A percentile compares a stretch with the other conserved stretches of the same genome.
Conservation (phyloP, 2,329 filamentous ascomycete species). For the Aspergillus sojae region DNA sequence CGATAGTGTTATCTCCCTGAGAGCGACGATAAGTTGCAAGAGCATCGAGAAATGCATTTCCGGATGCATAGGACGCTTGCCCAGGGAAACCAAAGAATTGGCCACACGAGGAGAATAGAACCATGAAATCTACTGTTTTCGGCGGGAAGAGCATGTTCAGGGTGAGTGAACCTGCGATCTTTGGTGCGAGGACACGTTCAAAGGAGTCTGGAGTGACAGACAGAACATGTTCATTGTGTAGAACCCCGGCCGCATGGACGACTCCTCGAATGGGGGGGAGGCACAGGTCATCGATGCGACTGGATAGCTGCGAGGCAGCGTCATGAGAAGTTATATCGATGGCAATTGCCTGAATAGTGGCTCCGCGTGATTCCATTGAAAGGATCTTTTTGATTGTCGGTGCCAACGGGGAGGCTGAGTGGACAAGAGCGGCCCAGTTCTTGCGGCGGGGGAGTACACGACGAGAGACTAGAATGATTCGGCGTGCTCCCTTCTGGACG, state of each 20-base stretch:
- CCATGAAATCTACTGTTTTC: conserved; percentile 9
- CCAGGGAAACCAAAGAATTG: conserved; percentile 13
- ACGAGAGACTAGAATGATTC: conserved; percentile 46
- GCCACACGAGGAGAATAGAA: conserved; percentile 12
- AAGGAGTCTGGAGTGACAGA: conserved; percentile 1
- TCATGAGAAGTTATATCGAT: neutral
- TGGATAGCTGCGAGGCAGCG: neutral
- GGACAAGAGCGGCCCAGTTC: conserved; percentile 9
- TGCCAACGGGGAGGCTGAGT: neutral
- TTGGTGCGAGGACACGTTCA: conserved; percentile 8
- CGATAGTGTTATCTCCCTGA: conserved; percentile 9
- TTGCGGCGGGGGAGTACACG: conserved; percentile 42
- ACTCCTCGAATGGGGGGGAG: conserved; percentile 13
- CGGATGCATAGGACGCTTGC: conserved; percentile 9
- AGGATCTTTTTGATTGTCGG: neutral
- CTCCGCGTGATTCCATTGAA: conserved; percentile 5
- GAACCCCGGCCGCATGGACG: conserved; percentile 12
- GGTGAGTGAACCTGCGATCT: conserved; percentile 2
- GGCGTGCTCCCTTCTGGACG: conserved; percentile 44
- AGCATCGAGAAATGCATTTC: conserved; percentile 12
- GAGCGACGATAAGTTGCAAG: conserved; percentile 8
- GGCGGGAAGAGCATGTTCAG: conserved; percentile 10
- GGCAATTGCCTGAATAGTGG: neutral
- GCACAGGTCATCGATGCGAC: neutral
- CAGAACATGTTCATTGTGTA: conserved; percentile 4